Evolutionary conservation across 352 stramenopile species (phyloP), one percentile per base, ranked within the genome.

Genomic region (Saprolegnia diclina): DNA sequence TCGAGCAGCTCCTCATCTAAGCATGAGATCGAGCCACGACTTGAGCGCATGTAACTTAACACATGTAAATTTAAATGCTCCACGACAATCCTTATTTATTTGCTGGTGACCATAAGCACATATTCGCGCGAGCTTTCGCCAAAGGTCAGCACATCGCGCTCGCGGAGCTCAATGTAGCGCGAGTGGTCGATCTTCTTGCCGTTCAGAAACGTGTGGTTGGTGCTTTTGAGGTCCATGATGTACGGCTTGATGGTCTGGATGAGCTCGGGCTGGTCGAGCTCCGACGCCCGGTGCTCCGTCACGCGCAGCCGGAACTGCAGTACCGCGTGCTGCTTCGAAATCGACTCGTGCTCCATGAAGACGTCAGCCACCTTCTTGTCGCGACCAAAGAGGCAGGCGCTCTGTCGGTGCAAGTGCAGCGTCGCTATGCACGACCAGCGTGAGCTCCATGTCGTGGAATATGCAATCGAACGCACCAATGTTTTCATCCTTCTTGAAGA

Each of bases 1-100:
- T 99, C 86, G 98, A 99, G 87, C 96, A 99, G 87, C 87, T 99
- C 56, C 89, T 99, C 79, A 99, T 99, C 90, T 99, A 98, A 98
- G 64, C 65, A 67, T 80, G 42, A 10, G 29, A 35, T 35, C n/a
- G 55, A 24, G 16, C 54, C 9, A 21, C 44, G 29, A 59, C 11
- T 19, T 11, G 35, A 69, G 48, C 63, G 63, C 63, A 62, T 69
- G 63, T 69, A 69, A 69, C n/a, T 69, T 69, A 69, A 69, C 63
- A 35, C 29, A 69, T 69, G 63, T 69, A 69, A 52, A 29, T 38
- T 57, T 56, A 19, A 50, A 64, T 48, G 29, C 56, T 24, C 14
- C 40, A 55, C 11, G 10, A 18, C 1, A 29, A 13, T 56, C n/a
- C n/a, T 56, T 59, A n/a, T 64, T 63, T 24, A 21, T 59, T 57